Evolutionary conservation across 768 basidiomycete species (phyloP).

Genomic region (Leccinum aurantiacum): DNA sequence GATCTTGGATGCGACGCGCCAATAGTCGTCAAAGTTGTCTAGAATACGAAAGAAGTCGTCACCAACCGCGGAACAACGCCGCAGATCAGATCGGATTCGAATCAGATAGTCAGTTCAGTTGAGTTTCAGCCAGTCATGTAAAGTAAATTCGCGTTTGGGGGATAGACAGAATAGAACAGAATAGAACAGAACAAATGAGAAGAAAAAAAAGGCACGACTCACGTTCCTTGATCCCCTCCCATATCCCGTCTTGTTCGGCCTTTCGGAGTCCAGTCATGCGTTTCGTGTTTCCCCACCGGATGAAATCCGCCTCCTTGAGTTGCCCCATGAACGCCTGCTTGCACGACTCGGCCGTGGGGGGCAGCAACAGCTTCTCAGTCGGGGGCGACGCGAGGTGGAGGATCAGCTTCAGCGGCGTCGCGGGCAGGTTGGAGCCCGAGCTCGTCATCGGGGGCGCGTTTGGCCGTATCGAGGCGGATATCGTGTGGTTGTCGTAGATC

Average conservation of each 20-base stretch:
- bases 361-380: conserved; percentile 77
- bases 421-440: conserved; percentile 39
- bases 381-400: conserved; percentile 89
- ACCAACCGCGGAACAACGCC: conserved; percentile 11
- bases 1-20: conserved; percentile 91
- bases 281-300: conserved; percentile 95
- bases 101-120: not conserved
- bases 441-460: conserved; percentile 36
- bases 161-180: too few relatives aligned
- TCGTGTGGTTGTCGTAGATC: conserved; percentile 83
- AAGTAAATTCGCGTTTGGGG: too few relatives aligned
- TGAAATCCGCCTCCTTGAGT: conserved; percentile 94
- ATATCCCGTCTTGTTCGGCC: conserved; percentile 91
- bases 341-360: conserved; percentile 81
- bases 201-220: conserved; percentile 35
- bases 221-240: conserved; percentile 97
- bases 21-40: conserved; percentile 97
- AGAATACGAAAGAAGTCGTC: conserved; percentile 12
- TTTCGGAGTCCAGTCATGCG: conserved; percentile 89
- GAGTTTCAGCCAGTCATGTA: not conserved
- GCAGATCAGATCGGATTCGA: not conserved
- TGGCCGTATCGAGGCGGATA: conserved; percentile 55
- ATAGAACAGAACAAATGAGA: conserved; percentile 38
- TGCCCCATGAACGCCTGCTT: conserved; percentile 95
- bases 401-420: conserved; percentile 68